Percentiles rank a stretch among this genome's conserved stretches.
phyloP scores from a whole-genome alignment of 2,329 filamentous ascomycete species.

The Fusarium ambrosium region DNA sequence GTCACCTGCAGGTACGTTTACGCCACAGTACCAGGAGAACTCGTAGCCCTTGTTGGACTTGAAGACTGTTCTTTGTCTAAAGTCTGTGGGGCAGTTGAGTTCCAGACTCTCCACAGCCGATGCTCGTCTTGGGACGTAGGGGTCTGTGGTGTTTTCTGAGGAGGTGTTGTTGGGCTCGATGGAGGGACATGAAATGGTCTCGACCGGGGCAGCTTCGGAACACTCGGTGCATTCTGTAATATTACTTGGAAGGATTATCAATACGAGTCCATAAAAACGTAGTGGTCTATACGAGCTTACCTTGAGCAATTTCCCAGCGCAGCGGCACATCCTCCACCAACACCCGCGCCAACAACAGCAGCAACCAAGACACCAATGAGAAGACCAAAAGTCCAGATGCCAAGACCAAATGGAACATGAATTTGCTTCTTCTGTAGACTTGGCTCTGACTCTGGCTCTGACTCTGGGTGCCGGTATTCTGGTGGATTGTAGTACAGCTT shows the following conservation, averaged over 20 bases:
- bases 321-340: constrained; percentile 4
- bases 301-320: not conserved
- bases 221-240: not conserved
- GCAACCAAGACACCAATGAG: not conserved
- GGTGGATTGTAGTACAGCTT: not conserved
- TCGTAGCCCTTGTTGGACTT: not conserved
- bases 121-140: not conserved
- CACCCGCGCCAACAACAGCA: not conserved
- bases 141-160: not conserved
- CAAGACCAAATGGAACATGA: not conserved
- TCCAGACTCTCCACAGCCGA: not conserved
- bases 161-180: not conserved
- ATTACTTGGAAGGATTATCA: not conserved
- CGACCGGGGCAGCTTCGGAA: not conserved
- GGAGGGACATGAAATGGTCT: not conserved
- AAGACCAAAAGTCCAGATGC: constrained; percentile 2
- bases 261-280: not conserved
- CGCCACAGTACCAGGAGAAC: constrained; percentile 1
- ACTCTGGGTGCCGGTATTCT: not conserved
- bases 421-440: not conserved
- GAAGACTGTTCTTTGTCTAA: not conserved
- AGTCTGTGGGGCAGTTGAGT: not conserved
- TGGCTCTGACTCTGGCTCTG: not conserved
- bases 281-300: not conserved
- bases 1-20: not conserved